These are phyloP conservation scores for Coemansia sp. DNA, from an alignment of 192 early-diverging fungal species.

Conservation along the genomic window DNA sequence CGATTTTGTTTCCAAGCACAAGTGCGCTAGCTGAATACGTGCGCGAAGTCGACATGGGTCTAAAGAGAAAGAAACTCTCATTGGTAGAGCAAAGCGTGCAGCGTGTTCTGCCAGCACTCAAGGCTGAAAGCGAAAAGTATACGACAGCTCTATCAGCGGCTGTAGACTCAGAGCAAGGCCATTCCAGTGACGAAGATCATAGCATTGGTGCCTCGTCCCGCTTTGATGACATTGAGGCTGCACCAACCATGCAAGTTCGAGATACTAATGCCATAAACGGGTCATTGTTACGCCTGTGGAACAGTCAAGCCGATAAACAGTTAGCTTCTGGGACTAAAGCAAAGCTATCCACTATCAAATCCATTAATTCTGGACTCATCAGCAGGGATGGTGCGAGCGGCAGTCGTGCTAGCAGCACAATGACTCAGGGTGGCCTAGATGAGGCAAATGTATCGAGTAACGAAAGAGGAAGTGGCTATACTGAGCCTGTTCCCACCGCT, in stretches of 20 bases:
- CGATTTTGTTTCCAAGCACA: constrained; percentile 20
- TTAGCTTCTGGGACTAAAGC: neutral
- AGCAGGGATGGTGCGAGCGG: neutral
- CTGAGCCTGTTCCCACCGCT: neutral
- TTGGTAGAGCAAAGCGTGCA: constrained; percentile 39
- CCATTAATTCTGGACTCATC: neutral
- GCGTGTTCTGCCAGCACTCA: constrained; percentile 29
- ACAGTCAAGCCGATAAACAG: constrained; percentile 13
- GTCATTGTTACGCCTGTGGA: constrained; percentile 47
- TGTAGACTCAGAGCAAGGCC: neutral
- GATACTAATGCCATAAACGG: constrained; percentile 47
- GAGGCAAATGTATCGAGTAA: constrained; percentile 1
- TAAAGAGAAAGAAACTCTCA: constrained; percentile 19
- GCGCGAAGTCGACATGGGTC: constrained; percentile 21
- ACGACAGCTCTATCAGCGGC: neutral
- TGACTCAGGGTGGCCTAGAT: neutral
- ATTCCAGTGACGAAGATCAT: constrained; percentile 33
- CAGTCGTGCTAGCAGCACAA: neutral
- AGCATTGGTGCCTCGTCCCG: constrained; percentile 22
- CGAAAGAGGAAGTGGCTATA: neutral
- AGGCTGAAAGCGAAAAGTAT: neutral
- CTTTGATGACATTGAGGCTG: constrained; percentile 32
- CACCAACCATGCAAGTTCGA: constrained; percentile 45
- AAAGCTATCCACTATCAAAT: neutral
- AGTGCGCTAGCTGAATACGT: constrained; percentile 31